Percentiles rank a stretch among this genome's conserved stretches.
Conservation (phyloP, 2,329 filamentous ascomycete genomes). For the Aspergillus pseudoterreus region DNA sequence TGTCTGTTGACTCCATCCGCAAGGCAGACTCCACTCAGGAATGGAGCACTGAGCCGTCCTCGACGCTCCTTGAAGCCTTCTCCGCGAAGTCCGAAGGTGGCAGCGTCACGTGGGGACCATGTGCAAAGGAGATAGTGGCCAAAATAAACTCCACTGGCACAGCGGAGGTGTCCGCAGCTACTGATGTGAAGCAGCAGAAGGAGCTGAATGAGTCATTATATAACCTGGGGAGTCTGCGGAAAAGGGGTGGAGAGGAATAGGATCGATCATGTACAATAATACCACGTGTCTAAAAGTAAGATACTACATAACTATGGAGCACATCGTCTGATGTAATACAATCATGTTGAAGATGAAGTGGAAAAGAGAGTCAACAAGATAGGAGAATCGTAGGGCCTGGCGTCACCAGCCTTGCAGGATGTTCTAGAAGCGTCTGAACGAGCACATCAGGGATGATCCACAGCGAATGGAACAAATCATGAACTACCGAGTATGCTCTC, state of each 20-base stretch:
- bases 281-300: too few relatives aligned
- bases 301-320: background rate
- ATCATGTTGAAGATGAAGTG: background rate
- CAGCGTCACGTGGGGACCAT: slow-evolving; percentile 24
- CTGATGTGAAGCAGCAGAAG: slow-evolving; percentile 28
- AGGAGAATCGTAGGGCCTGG: too few relatives aligned
- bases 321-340: background rate
- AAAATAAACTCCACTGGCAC: slow-evolving; percentile 31
- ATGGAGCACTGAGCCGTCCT: slow-evolving; percentile 22
- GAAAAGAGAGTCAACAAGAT: too few relatives aligned
- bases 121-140: slow-evolving; percentile 16
- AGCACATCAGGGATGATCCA: too few relatives aligned
- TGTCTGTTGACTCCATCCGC: slow-evolving; percentile 55
- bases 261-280: background rate
- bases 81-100: slow-evolving; percentile 16
- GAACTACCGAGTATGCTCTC: too few relatives aligned
- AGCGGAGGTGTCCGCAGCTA: slow-evolving; percentile 17
- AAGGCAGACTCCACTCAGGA: slow-evolving; percentile 47
- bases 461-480: too few relatives aligned
- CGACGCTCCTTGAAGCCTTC: slow-evolving; percentile 30
- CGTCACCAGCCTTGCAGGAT: too few relatives aligned
- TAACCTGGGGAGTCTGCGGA: slow-evolving; percentile 39
- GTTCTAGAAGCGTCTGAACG: too few relatives aligned
- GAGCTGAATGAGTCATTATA: slow-evolving; percentile 36
- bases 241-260: slow-evolving; percentile 28